phyloP scores from a whole-genome alignment of 176 grass and related monocot species.

The Otatea glauca region DNA sequence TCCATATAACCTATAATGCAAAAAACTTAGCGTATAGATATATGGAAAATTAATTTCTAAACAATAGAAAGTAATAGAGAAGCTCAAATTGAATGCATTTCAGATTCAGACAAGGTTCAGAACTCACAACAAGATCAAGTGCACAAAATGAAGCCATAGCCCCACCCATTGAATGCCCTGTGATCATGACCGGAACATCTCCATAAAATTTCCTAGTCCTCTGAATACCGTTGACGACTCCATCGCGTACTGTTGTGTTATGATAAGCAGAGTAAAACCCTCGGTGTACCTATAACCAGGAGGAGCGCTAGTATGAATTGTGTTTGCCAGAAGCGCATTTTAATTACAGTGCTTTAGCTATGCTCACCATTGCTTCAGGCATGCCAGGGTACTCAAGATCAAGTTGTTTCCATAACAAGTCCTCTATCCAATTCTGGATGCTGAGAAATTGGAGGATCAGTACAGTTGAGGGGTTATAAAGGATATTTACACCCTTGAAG shows the following conservation, averaged over 20 bases:
- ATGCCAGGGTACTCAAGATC: conserved; percentile 92
- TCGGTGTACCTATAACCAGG: conserved; percentile 67
- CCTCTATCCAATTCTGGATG: conserved; percentile 90
- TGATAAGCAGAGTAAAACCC: conserved; percentile 96
- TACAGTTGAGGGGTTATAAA: neutral
- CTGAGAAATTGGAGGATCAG: conserved; percentile 50
- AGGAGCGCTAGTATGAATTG: neutral
- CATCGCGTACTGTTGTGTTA: conserved; percentile 70
- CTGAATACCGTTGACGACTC: conserved; percentile 63
- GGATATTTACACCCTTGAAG: conserved; percentile 11
- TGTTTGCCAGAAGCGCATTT: neutral
- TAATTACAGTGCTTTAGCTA: neutral
- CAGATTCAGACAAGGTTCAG: conserved; percentile 28
- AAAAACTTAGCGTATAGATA: neutral
- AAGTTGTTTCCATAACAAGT: conserved; percentile 90
- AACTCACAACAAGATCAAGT: conserved; percentile 91
- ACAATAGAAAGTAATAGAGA: neutral
- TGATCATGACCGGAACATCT: conserved; percentile 74
- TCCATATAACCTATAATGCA: too few relatives aligned
- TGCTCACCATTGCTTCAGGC: conserved; percentile 83
- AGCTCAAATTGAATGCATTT: conserved; percentile 9
- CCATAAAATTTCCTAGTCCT: conserved; percentile 66
- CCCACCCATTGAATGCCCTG: conserved; percentile 90
- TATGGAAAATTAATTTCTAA: neutral
- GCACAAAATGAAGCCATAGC: conserved; percentile 98